A percentile compares a stretch with the other conserved stretches of the same genome.
phyloP scores from a whole-genome alignment of 305 asterid species.

The Solanum hybrid region DNA sequence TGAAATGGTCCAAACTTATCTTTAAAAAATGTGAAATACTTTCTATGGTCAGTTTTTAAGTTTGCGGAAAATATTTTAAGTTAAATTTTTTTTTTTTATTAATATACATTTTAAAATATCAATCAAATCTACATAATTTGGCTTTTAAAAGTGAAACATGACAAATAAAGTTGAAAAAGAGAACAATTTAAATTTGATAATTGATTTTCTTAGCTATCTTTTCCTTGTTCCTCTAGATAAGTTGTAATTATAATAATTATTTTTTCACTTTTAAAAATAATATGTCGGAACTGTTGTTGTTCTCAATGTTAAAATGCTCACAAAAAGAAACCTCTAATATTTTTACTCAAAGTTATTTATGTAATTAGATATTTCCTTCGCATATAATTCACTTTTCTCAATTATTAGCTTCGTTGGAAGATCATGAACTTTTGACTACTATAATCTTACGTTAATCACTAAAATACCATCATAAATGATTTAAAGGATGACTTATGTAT shows the following conservation, averaged over 20 bases:
- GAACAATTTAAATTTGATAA: neutral
- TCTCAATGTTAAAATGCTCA: neutral
- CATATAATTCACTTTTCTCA: neutral
- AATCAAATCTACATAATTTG: neutral
- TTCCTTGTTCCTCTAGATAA: neutral
- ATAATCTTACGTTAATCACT: neutral
- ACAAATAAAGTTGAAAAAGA: neutral
- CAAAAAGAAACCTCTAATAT: neutral
- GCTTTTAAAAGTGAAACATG: neutral
- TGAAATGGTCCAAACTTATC: neutral
- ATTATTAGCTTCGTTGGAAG: neutral
- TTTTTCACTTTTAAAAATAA: neutral
- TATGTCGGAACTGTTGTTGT: neutral
- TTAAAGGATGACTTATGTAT: neutral
- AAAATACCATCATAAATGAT: neutral
- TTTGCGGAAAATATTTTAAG: too few relatives aligned
- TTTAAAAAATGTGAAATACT: neutral
- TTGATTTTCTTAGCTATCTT: neutral
- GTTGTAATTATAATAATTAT: neutral
- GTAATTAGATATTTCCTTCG: neutral
- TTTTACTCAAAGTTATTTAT: neutral
- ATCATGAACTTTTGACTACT: neutral
- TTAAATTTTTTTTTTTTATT: too few relatives aligned
- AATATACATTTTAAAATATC: too few relatives aligned
- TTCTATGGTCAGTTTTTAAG: neutral